These are phyloP conservation scores for Euryodendron excelsum DNA, from an alignment of 148 eudicot genomes.

Conservation along the genomic window DNA sequence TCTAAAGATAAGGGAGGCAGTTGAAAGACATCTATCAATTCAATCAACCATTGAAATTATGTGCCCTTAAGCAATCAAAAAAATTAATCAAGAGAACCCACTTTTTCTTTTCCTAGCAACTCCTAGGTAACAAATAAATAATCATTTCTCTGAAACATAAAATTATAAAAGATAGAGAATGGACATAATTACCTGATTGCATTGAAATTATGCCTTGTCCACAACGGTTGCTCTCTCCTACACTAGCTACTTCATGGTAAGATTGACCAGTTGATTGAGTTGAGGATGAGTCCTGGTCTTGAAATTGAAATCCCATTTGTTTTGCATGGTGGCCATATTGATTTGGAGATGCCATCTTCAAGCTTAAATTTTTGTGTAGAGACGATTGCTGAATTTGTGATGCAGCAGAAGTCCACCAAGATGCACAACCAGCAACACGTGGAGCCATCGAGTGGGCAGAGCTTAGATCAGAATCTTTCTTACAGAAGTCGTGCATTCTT, in stretches of 20 bases:
- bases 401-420: constrained; percentile 38
- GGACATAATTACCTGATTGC: constrained; percentile 31
- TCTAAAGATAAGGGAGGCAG: background rate
- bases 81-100: background rate
- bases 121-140: background rate
- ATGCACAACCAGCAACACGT: constrained; percentile 16
- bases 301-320: constrained; percentile 42
- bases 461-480: constrained; percentile 32
- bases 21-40: background rate
- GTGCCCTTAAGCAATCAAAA: background rate
- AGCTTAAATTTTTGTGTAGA: constrained; percentile 33
- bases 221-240: constrained; percentile 36
- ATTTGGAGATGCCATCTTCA: constrained; percentile 41
- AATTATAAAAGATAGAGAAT: background rate
- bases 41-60: background rate
- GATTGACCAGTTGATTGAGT: constrained; percentile 72
- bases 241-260: constrained; percentile 33
- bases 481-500: constrained; percentile 38
- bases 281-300: constrained; percentile 68
- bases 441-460: constrained; percentile 28
- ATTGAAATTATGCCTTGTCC: constrained; percentile 26
- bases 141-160: background rate
- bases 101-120: background rate
- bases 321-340: constrained; percentile 31
- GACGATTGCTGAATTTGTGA: constrained; percentile 33